phyloP scores from a whole-genome alignment of 164 flowering plant species.

The Nymphaea colorata region DNA sequence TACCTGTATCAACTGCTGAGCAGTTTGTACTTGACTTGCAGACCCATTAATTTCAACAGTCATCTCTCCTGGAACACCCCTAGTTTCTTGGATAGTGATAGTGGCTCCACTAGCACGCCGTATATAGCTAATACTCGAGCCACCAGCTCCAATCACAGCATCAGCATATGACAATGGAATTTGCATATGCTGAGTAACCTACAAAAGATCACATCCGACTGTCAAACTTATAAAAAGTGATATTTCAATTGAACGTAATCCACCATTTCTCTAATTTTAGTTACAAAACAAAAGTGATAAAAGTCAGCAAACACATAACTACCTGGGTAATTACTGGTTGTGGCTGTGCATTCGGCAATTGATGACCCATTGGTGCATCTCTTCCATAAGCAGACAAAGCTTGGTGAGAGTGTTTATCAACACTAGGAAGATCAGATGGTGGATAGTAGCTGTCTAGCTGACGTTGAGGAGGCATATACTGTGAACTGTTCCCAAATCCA shows the following conservation, averaged over 20 bases:
- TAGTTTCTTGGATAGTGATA: slow-evolving; percentile 77
- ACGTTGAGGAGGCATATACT: slow-evolving; percentile 71
- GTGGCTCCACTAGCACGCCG: slow-evolving; percentile 93
- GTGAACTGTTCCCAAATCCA: slow-evolving; percentile 61
- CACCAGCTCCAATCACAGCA: slow-evolving; percentile 87
- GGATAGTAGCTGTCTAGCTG: slow-evolving; percentile 75
- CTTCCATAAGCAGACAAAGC: slow-evolving; percentile 75
- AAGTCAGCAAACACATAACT: not conserved
- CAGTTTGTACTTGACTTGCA: slow-evolving; percentile 51
- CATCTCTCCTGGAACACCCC: slow-evolving; percentile 76
- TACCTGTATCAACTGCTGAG: slow-evolving; percentile 62
- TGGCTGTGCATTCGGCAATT: slow-evolving; percentile 32
- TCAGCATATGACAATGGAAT: slow-evolving; percentile 88
- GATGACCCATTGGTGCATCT: slow-evolving; percentile 33
- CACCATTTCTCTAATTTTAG: not conserved
- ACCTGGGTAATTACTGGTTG: slow-evolving; percentile 60
- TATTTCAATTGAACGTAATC: not conserved
- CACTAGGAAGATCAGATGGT: slow-evolving; percentile 53
- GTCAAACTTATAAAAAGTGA: not conserved
- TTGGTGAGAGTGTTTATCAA: slow-evolving; percentile 74
- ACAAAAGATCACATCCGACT: slow-evolving; percentile 8
- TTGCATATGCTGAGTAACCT: slow-evolving; percentile 91
- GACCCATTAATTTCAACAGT: slow-evolving; percentile 55
- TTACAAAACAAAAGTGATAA: not conserved
- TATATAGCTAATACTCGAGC: slow-evolving; percentile 80